Percentiles rank a stretch among this genome's conserved stretches.
phyloP scores from a whole-genome alignment of 768 basidiomycete species.

The Cantharellus cinnabarinus region DNA sequence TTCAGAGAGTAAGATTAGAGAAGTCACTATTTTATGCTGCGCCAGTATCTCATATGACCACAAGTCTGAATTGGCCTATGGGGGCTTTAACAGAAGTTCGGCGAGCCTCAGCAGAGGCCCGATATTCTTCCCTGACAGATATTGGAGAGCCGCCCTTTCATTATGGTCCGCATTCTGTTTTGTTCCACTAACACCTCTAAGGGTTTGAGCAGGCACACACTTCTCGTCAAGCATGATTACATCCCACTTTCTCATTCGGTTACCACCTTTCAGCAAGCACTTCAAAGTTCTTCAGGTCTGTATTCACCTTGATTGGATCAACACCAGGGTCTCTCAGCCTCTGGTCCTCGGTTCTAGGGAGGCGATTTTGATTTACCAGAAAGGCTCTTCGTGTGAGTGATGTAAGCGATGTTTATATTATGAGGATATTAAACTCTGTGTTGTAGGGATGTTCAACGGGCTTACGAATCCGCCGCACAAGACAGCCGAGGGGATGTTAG shows the following conservation, averaged over 20 bases:
- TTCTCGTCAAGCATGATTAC: slow-evolving; percentile 96
- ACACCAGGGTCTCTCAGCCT: neutral
- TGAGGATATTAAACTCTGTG: neutral
- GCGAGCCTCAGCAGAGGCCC: slow-evolving; percentile 49
- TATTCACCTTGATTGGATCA: neutral
- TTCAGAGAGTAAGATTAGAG: slow-evolving; percentile 47
- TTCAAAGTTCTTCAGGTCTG: slow-evolving; percentile 67
- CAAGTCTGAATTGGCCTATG: slow-evolving; percentile 71
- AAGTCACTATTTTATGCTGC: neutral
- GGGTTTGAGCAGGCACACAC: slow-evolving; percentile 40
- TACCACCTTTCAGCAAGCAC: slow-evolving; percentile 84
- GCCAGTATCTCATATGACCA: neutral
- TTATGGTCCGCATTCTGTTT: slow-evolving; percentile 24
- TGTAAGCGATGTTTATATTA: slow-evolving; percentile 23
- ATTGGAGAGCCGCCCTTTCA: slow-evolving; percentile 80
- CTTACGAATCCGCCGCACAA: slow-evolving; percentile 66
- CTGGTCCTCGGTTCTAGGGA: slow-evolving; percentile 29
- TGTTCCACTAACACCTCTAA: neutral
- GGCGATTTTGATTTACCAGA: slow-evolving; percentile 92
- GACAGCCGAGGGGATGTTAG: slow-evolving; percentile 84
- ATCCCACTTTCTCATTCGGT: slow-evolving; percentile 78
- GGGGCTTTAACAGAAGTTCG: slow-evolving; percentile 64
- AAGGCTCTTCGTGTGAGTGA: slow-evolving; percentile 32
- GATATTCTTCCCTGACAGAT: slow-evolving; percentile 55
- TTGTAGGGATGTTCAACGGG: slow-evolving; percentile 48